Evolutionary conservation across 1,284 basidiomycete species (phyloP).

Genomic region (Cerrena zonata): DNA sequence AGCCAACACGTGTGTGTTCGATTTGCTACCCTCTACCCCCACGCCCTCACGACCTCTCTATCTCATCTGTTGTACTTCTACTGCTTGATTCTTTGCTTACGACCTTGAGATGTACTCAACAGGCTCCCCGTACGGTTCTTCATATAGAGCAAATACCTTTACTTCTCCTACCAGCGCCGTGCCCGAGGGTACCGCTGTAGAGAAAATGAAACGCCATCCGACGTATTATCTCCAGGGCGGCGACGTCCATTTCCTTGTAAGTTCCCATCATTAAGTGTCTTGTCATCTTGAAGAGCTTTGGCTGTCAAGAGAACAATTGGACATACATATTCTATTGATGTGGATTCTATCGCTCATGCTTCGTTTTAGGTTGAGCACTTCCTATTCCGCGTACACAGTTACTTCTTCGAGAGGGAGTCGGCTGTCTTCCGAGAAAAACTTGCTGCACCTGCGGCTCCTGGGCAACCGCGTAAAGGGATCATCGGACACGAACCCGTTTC

Average conservation of each 20-base stretch:
- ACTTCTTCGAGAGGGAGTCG: conserved; percentile 65
- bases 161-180: background rate
- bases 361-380: conserved; percentile 38
- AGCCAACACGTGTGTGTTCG: background rate
- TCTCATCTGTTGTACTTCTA: background rate
- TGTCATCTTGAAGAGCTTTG: background rate
- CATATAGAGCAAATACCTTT: conserved; percentile 22
- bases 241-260: conserved; percentile 49
- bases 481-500: conserved; percentile 44
- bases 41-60: background rate
- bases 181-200: conserved; percentile 15
- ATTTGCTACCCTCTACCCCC: background rate
- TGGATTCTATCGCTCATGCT: background rate
- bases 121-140: conserved; percentile 9
- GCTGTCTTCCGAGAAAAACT: conserved; percentile 44
- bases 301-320: conserved; percentile 1
- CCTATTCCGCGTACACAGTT: conserved; percentile 54
- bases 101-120: background rate
- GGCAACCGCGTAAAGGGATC: conserved; percentile 37
- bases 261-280: conserved; percentile 17
- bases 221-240: conserved; percentile 50
- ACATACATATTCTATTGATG: background rate
- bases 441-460: conserved; percentile 38
- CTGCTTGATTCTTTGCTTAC: background rate
- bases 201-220: conserved; percentile 33